These are phyloP conservation scores for Scheffersomyces lignosus DNA, from an alignment of 805 yeast species.

Conservation along the genomic window DNA sequence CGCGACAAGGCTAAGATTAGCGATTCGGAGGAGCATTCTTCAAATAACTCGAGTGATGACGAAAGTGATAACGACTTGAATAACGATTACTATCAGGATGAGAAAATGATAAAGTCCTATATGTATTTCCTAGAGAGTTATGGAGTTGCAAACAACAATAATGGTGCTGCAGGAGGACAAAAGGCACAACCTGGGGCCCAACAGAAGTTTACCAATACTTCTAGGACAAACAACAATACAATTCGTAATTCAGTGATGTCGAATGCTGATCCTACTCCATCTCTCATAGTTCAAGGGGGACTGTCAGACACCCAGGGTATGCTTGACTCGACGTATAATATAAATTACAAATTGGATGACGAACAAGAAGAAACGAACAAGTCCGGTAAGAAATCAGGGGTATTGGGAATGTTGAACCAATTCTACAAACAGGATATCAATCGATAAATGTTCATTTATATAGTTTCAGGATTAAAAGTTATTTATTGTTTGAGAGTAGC, in stretches of 20 bases:
- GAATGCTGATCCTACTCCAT: slow-evolving; percentile 14
- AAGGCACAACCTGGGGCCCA: background rate
- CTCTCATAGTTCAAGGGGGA: slow-evolving; percentile 10
- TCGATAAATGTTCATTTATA: slow-evolving; percentile 17
- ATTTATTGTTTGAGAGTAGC: slow-evolving; percentile 1
- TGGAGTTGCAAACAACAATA: slow-evolving; percentile 27
- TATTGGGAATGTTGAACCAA: slow-evolving; percentile 77
- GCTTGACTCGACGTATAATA: slow-evolving; percentile 28
- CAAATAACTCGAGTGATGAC: slow-evolving; percentile 14
- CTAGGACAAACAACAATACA: background rate
- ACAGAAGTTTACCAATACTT: no score
- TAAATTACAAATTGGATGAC: slow-evolving; percentile 23
- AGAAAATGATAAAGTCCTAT: slow-evolving; percentile 90
- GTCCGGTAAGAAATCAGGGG: slow-evolving; percentile 49
- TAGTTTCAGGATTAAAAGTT: no score
- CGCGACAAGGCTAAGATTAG: slow-evolving; percentile 7
- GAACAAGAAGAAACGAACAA: slow-evolving; percentile 35
- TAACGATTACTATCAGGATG: slow-evolving; percentile 57
- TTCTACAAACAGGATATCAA: slow-evolving; percentile 57
- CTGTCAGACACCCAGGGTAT: slow-evolving; percentile 8
- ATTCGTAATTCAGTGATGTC: background rate
- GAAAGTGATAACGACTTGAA: slow-evolving; percentile 30
- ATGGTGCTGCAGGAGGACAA: slow-evolving; percentile 3
- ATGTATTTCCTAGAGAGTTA: slow-evolving; percentile 85
- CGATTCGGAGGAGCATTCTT: slow-evolving; percentile 12